These are phyloP conservation scores for Serendipita vermifera DNA, from an alignment of 768 basidiomycete species.

Conservation along the genomic window DNA sequence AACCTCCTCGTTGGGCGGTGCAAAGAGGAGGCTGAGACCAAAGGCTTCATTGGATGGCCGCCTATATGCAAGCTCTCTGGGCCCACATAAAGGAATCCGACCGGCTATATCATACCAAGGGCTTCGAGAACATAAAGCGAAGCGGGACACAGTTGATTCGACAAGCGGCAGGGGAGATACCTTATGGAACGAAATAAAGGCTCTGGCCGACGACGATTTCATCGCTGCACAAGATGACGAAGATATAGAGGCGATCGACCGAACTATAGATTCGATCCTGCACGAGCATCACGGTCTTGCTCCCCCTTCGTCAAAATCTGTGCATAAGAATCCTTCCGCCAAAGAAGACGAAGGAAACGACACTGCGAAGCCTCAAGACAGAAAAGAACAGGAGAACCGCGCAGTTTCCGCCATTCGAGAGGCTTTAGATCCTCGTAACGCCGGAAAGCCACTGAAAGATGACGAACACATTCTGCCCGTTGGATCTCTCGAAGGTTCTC, in stretches of 20 bases:
- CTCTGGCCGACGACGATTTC: too few species aligned
- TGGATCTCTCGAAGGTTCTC: conserved; percentile 18
- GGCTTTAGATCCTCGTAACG: conserved; percentile 15
- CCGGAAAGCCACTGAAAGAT: conserved; percentile 16
- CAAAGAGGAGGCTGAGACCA: neutral
- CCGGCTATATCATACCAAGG: neutral
- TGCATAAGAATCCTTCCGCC: too few species aligned
- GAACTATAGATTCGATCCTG: too few species aligned
- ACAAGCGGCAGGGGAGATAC: too few species aligned
- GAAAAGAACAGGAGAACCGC: conserved; percentile 18
- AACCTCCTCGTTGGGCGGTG: too few species aligned
- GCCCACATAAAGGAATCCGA: neutral
- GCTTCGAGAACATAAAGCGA: too few species aligned
- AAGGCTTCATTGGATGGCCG: conserved; percentile 3
- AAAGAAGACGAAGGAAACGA: conserved; percentile 1
- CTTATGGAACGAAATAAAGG: too few species aligned
- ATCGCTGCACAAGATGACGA: too few species aligned
- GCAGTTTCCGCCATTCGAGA: conserved; percentile 31
- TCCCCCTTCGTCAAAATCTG: too few species aligned
- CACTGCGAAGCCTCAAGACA: neutral
- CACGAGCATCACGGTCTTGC: too few species aligned
- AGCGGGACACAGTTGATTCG: too few species aligned
- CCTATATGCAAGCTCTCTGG: neutral
- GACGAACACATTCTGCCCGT: conserved; percentile 18
- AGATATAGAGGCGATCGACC: too few species aligned